Evolutionary conservation across 768 basidiomycete genomes (phyloP), one percentile per base, ranked within the genome.

Genomic region (Auricularia sp.): DNA sequence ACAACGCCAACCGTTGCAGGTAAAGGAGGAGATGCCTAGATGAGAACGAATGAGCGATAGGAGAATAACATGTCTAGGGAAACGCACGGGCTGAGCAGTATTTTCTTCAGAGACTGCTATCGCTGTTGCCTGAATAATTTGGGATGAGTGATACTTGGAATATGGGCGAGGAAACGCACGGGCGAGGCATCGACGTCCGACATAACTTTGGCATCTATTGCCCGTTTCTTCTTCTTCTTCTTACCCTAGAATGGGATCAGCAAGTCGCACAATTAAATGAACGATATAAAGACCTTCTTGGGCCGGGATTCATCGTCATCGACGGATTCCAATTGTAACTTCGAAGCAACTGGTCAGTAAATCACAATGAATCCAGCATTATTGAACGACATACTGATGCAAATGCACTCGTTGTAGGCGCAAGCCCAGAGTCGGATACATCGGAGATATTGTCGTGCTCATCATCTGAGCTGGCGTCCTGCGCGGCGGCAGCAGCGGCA

Each of bases 171-270:
- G 29, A 29, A 29, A 29, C 29, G 29, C 29, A 29, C 29, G 29
- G 29, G 29, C 29, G 29, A 29, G 29, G 29, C 29, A 29, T 29
- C 29, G 29, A 29, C 2, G 2, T 29, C 29, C 29, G 29, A 42
- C 39, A 14, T 1, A 35, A 64, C 67, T 0, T 65, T 64, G 13
- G 63, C 63, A 13, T 29, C 58, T 3, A 67, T 54, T n/a, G 64
- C 37, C 4, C 62, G 37, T 44, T 73, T 76, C 70, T 75, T 78
- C 73, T 80, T 81, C 67, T 72, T 81, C 63, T 80, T 80, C 71
- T 77, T 80, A 8, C 71, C 67, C 44, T 62, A 29, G n/a, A 11
- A 33, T 33, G 45, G 34, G 45, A 64, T 18, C 36, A 62, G 29
- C 66, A n/a, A 68, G 36, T 66, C 74, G 65, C 69, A 72, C 56